Base-by-base conservation (phyloP, 345 rosid species). In the Excoecaria cochinchinensis region DNA sequence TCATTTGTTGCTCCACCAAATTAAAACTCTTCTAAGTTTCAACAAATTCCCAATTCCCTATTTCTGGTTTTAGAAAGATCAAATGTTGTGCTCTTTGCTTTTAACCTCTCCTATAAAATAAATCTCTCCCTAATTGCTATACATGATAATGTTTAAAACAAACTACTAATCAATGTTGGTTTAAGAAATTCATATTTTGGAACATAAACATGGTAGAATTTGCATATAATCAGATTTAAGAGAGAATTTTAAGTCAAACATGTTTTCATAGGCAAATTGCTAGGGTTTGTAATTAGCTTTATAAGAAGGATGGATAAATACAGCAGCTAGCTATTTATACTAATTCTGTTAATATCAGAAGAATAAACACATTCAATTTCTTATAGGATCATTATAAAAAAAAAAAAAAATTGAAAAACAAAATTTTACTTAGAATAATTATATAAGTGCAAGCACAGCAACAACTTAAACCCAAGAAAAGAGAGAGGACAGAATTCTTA, bases 271-370 rank as follows among this genome's bases (percentile, higher is more conserved):
- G 47, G 51, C 71, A 69, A 69, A 10, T 67, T 79, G 19, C 58
- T 55, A 82, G 78, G 80, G 76, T 63, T 78, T 75, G 48, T 22
- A n/a, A 47, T 16, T 24, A 24, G 61, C n/a, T 25, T 44, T 64
- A 16, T 44, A 50, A 21, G 12, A 71, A 71, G 22, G 36, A 60
- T 15, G 42, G 44, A 51, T n/a, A 67, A 67, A 16, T 19, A 6
- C 10, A 67, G 19, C 57, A 14, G 47, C 3, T 22, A 58, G 12
- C 0, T 39, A 40, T n/a, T 38, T 53, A 5, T 9, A 8, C 6
- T 21, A 53, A 53, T n/a, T 53, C 19, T 9, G 8, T 44, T 44
- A 44, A 44, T 44, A 5, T 6, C 5, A 4, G 5, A 6, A 44
- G 47, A 9, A 53, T 4, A 21, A 53, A 53, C 57, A 53, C 57